Conservation (phyloP, 768 basidiomycete species). For the Rhizopogon rudus region DNA sequence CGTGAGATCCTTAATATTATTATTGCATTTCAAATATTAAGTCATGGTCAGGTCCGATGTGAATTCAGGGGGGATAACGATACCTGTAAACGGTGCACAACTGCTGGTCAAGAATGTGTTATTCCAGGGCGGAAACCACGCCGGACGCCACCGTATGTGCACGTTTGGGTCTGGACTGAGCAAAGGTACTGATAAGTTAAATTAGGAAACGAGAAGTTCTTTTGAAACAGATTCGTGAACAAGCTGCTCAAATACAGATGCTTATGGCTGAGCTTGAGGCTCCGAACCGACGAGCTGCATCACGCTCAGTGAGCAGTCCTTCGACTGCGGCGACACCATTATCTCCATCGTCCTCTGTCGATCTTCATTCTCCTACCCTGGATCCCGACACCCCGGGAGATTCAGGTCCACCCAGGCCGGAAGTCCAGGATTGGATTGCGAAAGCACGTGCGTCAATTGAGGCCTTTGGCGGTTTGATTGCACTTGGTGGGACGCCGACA, state of each 20-base stretch:
- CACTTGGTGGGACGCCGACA: constrained; percentile 52
- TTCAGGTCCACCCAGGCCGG: constrained; percentile 38
- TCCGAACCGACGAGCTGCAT: constrained; percentile 25
- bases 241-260: constrained; percentile 66
- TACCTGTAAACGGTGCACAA: constrained; percentile 69
- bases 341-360: constrained; percentile 24
- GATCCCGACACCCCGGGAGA: constrained; percentile 17
- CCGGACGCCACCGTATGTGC: constrained; percentile 67
- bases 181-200: neutral
- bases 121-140: constrained; percentile 86
- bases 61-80: constrained; percentile 71
- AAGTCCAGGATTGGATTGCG: constrained; percentile 72
- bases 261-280: constrained; percentile 66
- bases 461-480: constrained; percentile 65
- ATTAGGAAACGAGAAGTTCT: constrained; percentile 74
- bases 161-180: neutral
- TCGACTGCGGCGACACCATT: constrained; percentile 30
- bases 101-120: constrained; percentile 67
- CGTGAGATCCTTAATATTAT: neutral
- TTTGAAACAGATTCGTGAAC: constrained; percentile 70
- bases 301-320: constrained; percentile 16
- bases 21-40: neutral
- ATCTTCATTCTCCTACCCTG: constrained; percentile 23
- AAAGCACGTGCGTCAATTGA: constrained; percentile 66
- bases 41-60: constrained; percentile 55